Evolutionary conservation across 164 flowering plant species (phyloP), one percentile per base, ranked within the genome.

Genomic region (Platanus orientalis): DNA sequence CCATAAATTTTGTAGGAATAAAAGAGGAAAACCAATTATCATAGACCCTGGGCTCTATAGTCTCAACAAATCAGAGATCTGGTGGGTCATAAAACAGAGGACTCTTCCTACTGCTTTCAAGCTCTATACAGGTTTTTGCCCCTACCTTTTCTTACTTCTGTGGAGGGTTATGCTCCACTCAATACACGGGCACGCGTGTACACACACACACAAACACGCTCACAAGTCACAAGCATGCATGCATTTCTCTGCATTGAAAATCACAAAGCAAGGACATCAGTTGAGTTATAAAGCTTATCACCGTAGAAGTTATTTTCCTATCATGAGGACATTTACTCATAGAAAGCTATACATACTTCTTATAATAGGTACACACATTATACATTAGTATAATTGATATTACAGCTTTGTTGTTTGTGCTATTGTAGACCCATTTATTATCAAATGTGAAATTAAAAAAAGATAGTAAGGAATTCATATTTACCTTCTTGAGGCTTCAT

Each of bases 31-130:
- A 66, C 96, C 97, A 21, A 86, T 94, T 0, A 79, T 90, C 24
- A 79, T 94, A 50, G 98, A 94, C 65, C 98, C 98, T 54, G 98
- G 78, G 14, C 80, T 90, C 7, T 79, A 90, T 75, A 83, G 85
- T 57, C 40, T 55, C 23, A 85, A 90, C 52, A 90, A 93, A 68
- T 93, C 98, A 55, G 97, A 93, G 63, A 77, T 93, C 30, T 80
- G 90, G 85, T 90, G 96, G 96, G 86, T 73, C 59, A 71, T 82
- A 40, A 86, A 86, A 67, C 94, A 87, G 68, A 83, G 98, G 69
- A 61, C 65, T 57, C 76, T 90, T 55, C 98, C 98, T 6, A 78
- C 92, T 39, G 83, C 97, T 53, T 94, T 90, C 85, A 93, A 84
- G 78, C 83, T 90, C 24, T 90, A 76, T 42, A 90, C 97, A 81